Percentiles rank a stretch among this genome's conserved stretches.
These are phyloP conservation scores for Penicillium antarcticum DNA, from an alignment of 495 filamentous ascomycete genomes.

Conservation along the genomic window DNA sequence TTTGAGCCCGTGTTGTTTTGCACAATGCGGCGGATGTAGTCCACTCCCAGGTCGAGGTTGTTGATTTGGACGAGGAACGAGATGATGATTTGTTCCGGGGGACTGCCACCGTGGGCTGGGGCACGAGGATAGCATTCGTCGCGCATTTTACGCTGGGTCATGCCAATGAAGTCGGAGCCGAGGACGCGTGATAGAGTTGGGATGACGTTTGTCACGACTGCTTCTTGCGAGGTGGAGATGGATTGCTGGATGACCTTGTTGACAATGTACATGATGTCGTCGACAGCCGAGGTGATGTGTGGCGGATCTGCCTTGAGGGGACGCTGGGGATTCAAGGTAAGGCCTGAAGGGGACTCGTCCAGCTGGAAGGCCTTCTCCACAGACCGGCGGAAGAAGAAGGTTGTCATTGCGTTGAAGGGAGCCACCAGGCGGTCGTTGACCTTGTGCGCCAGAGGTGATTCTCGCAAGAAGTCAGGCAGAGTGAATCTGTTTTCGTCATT, in stretches of 20 bases:
- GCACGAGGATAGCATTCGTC: constrained; percentile 87
- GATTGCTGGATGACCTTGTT: constrained; percentile 85
- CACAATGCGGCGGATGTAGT: constrained; percentile 87
- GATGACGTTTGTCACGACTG: constrained; percentile 71
- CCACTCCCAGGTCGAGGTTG: constrained; percentile 84
- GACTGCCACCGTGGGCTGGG: constrained; percentile 68
- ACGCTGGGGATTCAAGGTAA: constrained; percentile 68
- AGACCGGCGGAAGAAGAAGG: constrained; percentile 92
- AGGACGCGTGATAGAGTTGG: constrained; percentile 82
- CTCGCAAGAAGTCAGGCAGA: constrained; percentile 66
- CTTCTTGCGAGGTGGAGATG: constrained; percentile 76
- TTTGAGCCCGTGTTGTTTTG: constrained; percentile 53
- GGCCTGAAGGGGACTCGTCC: constrained; percentile 83
- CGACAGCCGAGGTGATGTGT: constrained; percentile 91
- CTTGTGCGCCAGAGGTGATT: constrained; percentile 74
- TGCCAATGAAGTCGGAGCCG: constrained; percentile 88
- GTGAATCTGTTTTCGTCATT: constrained; percentile 28
- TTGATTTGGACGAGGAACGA: constrained; percentile 91
- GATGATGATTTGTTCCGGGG: constrained; percentile 79
- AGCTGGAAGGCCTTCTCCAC: constrained; percentile 97
- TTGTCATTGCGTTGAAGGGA: constrained; percentile 85
- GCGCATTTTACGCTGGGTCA: constrained; percentile 96
- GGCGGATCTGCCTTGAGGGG: constrained; percentile 70
- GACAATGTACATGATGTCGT: constrained; percentile 99
- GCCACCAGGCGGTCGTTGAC: constrained; percentile 64